These are phyloP conservation scores for Gleditsia sinensis DNA, from an alignment of 306 rosid species.

Conservation along the genomic window DNA sequence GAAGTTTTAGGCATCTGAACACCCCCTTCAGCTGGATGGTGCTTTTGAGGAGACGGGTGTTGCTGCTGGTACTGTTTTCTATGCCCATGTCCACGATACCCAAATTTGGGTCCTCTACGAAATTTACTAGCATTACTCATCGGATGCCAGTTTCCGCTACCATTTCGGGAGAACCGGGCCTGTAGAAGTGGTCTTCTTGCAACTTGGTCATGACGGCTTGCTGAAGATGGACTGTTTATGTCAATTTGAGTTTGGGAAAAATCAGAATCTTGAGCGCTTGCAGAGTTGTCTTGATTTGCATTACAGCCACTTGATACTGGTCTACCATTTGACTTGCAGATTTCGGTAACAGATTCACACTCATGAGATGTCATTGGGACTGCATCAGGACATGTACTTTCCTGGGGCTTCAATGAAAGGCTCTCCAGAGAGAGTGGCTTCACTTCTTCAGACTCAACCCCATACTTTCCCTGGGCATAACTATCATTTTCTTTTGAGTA, in stretches of 20 bases:
- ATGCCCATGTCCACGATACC: constrained; percentile 43
- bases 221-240: constrained; percentile 42
- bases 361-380: constrained; percentile 30
- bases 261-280: constrained; percentile 43
- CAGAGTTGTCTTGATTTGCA: constrained; percentile 45
- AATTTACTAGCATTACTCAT: constrained; percentile 45
- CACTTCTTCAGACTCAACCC: constrained; percentile 47
- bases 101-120: constrained; percentile 51
- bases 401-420: constrained; percentile 42
- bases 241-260: constrained; percentile 48
- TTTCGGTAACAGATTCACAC: constrained; percentile 47
- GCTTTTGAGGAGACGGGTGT: constrained; percentile 46
- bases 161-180: constrained; percentile 38
- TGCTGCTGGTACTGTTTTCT: constrained; percentile 50
- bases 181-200: constrained; percentile 40
- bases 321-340: constrained; percentile 39
- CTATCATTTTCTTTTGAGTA: constrained; percentile 42
- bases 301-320: constrained; percentile 35
- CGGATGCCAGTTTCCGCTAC: constrained; percentile 53
- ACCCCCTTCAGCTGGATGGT: constrained; percentile 45
- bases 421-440: constrained; percentile 47
- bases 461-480: constrained; percentile 38
- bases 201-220: constrained; percentile 41
- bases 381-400: constrained; percentile 39
- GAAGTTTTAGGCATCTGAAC: constrained; percentile 46